Percentiles rank a stretch among this genome's conserved stretches.
These are phyloP conservation scores for Chaetomium tenue DNA, from an alignment of 495 filamentous ascomycete genomes.

Conservation along the genomic window DNA sequence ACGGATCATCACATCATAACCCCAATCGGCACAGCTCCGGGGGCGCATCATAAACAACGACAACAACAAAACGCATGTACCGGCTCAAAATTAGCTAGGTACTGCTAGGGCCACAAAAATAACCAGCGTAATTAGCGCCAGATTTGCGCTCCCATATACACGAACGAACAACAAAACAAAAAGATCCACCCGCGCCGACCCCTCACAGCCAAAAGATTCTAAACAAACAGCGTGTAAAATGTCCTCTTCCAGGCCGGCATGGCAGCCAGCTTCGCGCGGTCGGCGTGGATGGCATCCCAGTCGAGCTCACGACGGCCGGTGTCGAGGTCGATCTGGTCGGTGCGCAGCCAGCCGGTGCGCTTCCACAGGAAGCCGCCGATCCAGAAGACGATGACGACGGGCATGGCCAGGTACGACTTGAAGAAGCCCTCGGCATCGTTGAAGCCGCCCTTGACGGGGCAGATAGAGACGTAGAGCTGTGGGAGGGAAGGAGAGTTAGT, in stretches of 20 bases:
- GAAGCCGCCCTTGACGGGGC: conserved; percentile 40
- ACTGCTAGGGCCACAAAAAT: no score
- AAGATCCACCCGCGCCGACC: no score
- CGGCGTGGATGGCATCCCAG: conserved; percentile 54
- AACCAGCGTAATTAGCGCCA: no score
- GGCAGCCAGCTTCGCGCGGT: conserved; percentile 42
- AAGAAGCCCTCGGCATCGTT: conserved; percentile 69
- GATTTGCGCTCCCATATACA: no score
- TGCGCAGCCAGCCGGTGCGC: conserved; percentile 54
- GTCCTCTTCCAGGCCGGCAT: conserved; percentile 55
- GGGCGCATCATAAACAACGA: no score
- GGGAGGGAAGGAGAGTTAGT: not conserved
- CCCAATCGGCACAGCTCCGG: no score
- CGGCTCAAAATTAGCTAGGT: no score
- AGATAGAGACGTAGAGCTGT: conserved; percentile 54
- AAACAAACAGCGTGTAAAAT: conserved; percentile 48
- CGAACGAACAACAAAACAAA: no score
- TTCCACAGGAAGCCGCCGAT: conserved; percentile 63
- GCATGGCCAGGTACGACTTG: conserved; percentile 72
- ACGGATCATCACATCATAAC: no score
- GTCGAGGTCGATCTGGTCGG: conserved; percentile 61
- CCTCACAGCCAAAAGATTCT: no score
- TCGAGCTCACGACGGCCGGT: conserved; percentile 58
- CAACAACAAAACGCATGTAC: no score
- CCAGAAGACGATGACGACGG: conserved; percentile 78